phyloP scores from a whole-genome alignment of 2,329 filamentous ascomycete genomes.

The Talaromyces sp. region DNA sequence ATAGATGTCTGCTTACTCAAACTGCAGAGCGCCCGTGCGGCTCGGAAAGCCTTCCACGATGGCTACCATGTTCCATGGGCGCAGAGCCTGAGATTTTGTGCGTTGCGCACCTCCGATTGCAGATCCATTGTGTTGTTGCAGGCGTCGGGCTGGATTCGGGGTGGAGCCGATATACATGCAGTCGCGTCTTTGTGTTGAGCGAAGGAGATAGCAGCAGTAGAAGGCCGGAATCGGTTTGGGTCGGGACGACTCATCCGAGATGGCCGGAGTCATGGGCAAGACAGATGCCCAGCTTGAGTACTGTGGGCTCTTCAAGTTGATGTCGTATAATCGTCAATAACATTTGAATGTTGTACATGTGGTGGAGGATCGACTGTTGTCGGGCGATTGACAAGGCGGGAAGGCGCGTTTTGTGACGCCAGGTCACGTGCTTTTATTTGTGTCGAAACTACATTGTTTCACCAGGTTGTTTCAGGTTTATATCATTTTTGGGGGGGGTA shows the following conservation, averaged over 20 bases:
- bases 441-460: background rate
- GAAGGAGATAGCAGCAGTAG: conserved; percentile 88
- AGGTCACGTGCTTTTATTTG: background rate
- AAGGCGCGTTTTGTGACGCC: background rate
- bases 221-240: conserved; percentile 65
- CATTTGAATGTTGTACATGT: too few species aligned
- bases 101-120: conserved; percentile 72
- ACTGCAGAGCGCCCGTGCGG: conserved; percentile 80
- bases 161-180: conserved; percentile 85
- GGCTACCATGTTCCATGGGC: conserved; percentile 88
- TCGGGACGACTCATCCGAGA: background rate
- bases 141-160: conserved; percentile 74
- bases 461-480: too few species aligned
- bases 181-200: conserved; percentile 67
- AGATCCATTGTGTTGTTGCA: conserved; percentile 87
- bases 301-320: too few species aligned
- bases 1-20: conserved; percentile 60
- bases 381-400: background rate
- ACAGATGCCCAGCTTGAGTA: too few species aligned
- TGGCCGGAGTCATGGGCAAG: background rate
- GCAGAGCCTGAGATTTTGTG: conserved; percentile 61
- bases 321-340: too few species aligned
- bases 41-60: conserved; percentile 86
- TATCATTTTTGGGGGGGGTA: too few species aligned
- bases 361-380: background rate